Evolutionary conservation across 805 yeast species (phyloP).

Genomic region (Candida sphagnicola): DNA sequence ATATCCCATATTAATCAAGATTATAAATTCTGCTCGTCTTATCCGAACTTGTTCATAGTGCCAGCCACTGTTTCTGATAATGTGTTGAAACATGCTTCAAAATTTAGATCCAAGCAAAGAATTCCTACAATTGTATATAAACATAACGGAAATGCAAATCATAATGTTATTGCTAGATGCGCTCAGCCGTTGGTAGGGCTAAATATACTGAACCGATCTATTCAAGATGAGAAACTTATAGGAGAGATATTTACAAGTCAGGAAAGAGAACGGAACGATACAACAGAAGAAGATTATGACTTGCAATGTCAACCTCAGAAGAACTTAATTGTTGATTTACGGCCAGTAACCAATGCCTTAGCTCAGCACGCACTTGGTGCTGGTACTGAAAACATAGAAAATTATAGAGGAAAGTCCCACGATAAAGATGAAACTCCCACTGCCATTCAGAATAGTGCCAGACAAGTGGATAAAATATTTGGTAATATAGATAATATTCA

Average conservation of each 20-base stretch:
- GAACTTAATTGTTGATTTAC: constrained; percentile 80
- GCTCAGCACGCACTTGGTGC: constrained; percentile 97
- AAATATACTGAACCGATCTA: constrained; percentile 71
- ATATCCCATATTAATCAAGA: constrained; percentile 58
- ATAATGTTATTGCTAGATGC: constrained; percentile 77
- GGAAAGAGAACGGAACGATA: constrained; percentile 21
- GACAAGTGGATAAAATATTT: constrained; percentile 63
- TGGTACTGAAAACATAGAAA: constrained; percentile 92
- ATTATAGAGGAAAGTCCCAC: constrained; percentile 50
- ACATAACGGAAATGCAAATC: constrained; percentile 48
- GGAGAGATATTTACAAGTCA: constrained; percentile 69
- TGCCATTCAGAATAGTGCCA: constrained; percentile 6
- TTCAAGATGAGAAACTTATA: constrained; percentile 86
- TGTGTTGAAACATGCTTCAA: constrained; percentile 76
- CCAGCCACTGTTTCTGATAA: constrained; percentile 81
- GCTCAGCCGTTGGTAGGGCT: constrained; percentile 92
- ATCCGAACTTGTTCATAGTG: constrained; percentile 65
- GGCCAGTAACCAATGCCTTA: constrained; percentile 92
- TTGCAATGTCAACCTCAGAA: constrained; percentile 33
- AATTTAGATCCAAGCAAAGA: constrained; percentile 79
- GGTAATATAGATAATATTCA: constrained; percentile 94
- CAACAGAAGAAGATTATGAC: constrained; percentile 17
- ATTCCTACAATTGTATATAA: constrained; percentile 80
- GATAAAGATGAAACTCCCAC: constrained; percentile 3
- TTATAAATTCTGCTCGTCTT: constrained; percentile 68